These are phyloP conservation scores for Larix kaempferi DNA, from an alignment of 75 land plant species.

Conservation along the genomic window DNA sequence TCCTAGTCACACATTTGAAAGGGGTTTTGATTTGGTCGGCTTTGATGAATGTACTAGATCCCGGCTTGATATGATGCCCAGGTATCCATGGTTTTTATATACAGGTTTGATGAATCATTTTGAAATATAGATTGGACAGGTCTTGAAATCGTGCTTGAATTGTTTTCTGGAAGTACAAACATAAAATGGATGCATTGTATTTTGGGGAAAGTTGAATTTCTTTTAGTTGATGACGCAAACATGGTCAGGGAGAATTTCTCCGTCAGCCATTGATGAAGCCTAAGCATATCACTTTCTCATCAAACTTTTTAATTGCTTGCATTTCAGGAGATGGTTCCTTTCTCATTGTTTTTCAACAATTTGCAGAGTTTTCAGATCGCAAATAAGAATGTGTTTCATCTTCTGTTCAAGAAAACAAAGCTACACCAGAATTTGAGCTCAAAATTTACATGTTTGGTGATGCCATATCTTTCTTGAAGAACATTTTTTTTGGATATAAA, in stretches of 20 bases:
- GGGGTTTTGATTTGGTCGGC: constrained; percentile 3
- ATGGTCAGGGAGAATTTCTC: constrained; percentile 2
- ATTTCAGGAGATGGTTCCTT: constrained; percentile 6
- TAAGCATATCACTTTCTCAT: background rate
- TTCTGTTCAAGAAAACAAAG: background rate
- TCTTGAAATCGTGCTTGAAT: background rate
- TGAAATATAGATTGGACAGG: background rate
- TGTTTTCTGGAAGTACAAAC: background rate
- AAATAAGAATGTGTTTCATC: background rate
- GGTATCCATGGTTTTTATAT: background rate
- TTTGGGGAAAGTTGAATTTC: background rate
- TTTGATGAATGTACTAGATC: background rate
- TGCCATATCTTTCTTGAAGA: background rate
- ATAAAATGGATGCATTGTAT: background rate
- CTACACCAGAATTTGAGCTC: no score
- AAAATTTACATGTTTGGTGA: constrained; percentile 4
- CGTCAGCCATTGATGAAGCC: constrained; percentile 4
- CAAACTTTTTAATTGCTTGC: background rate
- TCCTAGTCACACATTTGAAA: background rate
- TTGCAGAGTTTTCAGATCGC: background rate
- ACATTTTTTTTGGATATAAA: background rate
- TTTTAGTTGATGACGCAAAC: constrained; percentile 3
- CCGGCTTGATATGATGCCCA: background rate
- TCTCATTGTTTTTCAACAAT: background rate
- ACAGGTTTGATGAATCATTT: background rate